Evolutionary conservation across 768 basidiomycete species (phyloP).

Genomic region (Tricholoma bakamatsutake): DNA sequence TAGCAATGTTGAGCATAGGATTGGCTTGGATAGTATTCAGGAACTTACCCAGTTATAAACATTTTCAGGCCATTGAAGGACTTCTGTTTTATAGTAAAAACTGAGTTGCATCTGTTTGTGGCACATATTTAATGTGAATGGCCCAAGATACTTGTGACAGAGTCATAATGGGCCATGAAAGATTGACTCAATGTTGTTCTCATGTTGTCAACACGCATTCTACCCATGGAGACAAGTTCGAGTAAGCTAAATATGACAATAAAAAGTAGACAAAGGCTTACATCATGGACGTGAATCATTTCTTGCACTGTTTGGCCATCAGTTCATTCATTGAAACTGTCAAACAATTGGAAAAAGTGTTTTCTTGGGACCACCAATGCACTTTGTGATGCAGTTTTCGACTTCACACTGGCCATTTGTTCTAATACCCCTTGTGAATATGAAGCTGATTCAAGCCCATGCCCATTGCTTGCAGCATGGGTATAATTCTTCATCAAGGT

Average conservation of each 20-base stretch:
- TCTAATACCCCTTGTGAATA: slow-evolving; percentile 27
- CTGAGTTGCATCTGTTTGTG: slow-evolving; percentile 28
- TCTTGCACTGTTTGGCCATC: slow-evolving; percentile 12
- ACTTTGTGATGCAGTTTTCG: slow-evolving; percentile 21
- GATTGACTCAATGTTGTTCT: slow-evolving; percentile 15
- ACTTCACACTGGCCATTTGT: slow-evolving; percentile 27
- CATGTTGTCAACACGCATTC: slow-evolving; percentile 21
- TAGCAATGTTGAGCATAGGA: no score
- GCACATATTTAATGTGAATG: slow-evolving; percentile 21
- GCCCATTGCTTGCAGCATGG: slow-evolving; percentile 28
- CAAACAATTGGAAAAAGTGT: slow-evolving; percentile 16
- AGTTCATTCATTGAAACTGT: slow-evolving; percentile 16
- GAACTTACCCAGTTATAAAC: slow-evolving; percentile 22
- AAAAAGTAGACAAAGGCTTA: slow-evolving; percentile 9
- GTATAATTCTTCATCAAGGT: slow-evolving; percentile 25
- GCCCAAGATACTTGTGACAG: slow-evolving; percentile 20
- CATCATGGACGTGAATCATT: slow-evolving; percentile 12
- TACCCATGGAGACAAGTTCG: no score
- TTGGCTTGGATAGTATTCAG: no score
- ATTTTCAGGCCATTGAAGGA: slow-evolving; percentile 19
- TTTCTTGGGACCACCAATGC: slow-evolving; percentile 17
- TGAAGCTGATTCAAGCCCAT: slow-evolving; percentile 23
- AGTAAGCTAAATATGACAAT: no score
- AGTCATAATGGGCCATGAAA: slow-evolving; percentile 18
- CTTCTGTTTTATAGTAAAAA: no score